Percentiles rank a stretch among this genome's conserved stretches.
These are phyloP conservation scores for Beta lomatogona DNA, from an alignment of 179 eudicot species.

Conservation along the genomic window DNA sequence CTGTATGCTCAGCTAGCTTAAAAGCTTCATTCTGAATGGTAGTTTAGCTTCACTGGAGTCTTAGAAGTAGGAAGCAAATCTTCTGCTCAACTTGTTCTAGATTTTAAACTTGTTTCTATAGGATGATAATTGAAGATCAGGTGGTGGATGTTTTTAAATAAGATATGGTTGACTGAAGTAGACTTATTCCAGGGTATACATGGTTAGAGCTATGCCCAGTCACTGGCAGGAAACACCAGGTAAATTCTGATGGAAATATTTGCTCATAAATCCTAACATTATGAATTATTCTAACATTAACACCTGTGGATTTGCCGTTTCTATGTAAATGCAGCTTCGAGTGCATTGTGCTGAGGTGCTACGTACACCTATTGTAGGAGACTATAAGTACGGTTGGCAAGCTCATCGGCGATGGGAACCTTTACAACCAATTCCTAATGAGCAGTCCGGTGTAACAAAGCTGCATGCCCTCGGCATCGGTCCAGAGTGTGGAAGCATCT, in stretches of 20 bases:
- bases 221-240: conserved; percentile 99
- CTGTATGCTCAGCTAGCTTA: neutral
- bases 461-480: conserved; percentile 36
- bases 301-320: neutral
- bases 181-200: conserved; percentile 60
- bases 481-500: conserved; percentile 59
- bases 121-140: neutral
- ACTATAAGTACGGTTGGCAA: conserved; percentile 94
- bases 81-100: neutral
- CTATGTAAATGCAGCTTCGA: conserved; percentile 59
- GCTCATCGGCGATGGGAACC: conserved; percentile 72
- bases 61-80: neutral
- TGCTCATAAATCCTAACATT: neutral
- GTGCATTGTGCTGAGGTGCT: conserved; percentile 96
- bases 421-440: conserved; percentile 23
- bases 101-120: neutral
- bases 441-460: conserved; percentile 25
- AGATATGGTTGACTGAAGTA: neutral
- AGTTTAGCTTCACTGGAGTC: neutral
- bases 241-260: conserved; percentile 22
- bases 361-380: conserved; percentile 95
- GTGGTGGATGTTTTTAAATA: neutral
- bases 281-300: neutral
- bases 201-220: conserved; percentile 88
- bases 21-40: conserved; percentile 1